phyloP scores from a whole-genome alignment of 2,329 filamentous ascomycete genomes.

The Neonectria hederae region DNA sequence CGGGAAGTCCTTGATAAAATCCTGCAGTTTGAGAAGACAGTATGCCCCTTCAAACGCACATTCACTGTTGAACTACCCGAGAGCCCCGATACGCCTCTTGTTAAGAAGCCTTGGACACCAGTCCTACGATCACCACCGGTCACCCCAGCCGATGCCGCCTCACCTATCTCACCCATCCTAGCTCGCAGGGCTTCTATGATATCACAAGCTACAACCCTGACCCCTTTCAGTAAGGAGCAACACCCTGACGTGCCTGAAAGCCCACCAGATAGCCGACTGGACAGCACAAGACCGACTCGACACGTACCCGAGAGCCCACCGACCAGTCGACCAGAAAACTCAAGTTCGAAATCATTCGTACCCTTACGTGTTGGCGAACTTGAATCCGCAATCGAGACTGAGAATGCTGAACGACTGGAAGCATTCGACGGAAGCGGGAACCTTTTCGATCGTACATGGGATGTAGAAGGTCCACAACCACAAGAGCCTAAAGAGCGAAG shows the following conservation, averaged over 20 bases:
- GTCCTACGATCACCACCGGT: slow-evolving; percentile 28
- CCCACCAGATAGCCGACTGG: slow-evolving; percentile 1
- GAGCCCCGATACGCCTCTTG: slow-evolving; percentile 69
- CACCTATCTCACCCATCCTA: slow-evolving; percentile 14
- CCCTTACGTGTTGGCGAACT: slow-evolving; percentile 8
- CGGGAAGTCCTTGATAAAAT: slow-evolving; percentile 76
- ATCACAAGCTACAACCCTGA: slow-evolving; percentile 29
- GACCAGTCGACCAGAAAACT: neutral
- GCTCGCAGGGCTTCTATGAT: slow-evolving; percentile 31
- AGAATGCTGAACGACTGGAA: slow-evolving; percentile 1
- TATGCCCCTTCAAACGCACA: slow-evolving; percentile 82
- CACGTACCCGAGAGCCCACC: slow-evolving; percentile 17
- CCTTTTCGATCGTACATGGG: neutral
- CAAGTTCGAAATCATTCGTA: neutral
- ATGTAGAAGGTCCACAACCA: neutral
- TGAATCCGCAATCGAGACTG: slow-evolving; percentile 15
- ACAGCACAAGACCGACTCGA: neutral
- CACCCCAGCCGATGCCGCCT: slow-evolving; percentile 22
- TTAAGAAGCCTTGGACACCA: slow-evolving; percentile 75
- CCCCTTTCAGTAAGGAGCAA: slow-evolving; percentile 17
- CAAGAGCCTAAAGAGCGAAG: neutral
- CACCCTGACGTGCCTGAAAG: slow-evolving; percentile 17
- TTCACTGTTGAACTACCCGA: slow-evolving; percentile 81
- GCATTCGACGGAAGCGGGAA: neutral
- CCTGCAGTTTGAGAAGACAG: slow-evolving; percentile 86